phyloP scores from a whole-genome alignment of 2,329 filamentous ascomycete genomes.

The Trichoderma gracile region DNA sequence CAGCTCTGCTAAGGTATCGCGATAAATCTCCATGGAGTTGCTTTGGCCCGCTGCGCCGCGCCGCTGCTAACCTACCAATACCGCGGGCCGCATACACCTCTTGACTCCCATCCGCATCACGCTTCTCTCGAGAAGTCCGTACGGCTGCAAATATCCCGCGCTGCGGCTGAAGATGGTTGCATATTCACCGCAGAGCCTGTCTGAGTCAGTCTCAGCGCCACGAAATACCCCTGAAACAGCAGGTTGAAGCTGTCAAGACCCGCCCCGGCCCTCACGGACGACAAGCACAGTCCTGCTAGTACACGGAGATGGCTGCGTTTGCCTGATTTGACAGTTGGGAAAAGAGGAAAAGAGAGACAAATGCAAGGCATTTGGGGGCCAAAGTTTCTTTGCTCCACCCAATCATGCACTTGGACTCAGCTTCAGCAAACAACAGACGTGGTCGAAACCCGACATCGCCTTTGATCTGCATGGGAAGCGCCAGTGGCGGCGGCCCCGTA shows the following conservation, averaged over 20 bases:
- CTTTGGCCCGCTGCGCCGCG: not conserved
- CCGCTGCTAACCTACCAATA: not conserved
- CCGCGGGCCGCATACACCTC: not conserved
- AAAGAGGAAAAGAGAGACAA: not conserved
- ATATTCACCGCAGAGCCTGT: not conserved
- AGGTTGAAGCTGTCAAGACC: not conserved
- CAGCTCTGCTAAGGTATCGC: conserved; percentile 1
- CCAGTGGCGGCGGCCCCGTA: not conserved
- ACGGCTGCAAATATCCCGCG: too few relatives aligned
- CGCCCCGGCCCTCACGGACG: not conserved
- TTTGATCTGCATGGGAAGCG: conserved; percentile 3
- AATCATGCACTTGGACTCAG: not conserved
- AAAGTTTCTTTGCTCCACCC: conserved; percentile 11
- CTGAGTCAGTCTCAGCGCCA: not conserved
- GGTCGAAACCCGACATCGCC: not conserved
- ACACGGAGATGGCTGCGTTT: not conserved
- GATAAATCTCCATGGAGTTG: not conserved
- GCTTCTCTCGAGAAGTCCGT: not conserved
- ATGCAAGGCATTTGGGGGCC: conserved; percentile 3
- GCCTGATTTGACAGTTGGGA: not conserved
- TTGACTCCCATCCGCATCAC: not conserved
- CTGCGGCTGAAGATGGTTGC: conserved; percentile 4
- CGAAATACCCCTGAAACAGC: not conserved
- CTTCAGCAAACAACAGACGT: conserved; percentile 15
- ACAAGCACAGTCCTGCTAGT: not conserved